Evolutionary conservation across 2,329 filamentous ascomycete species (phyloP).

Genomic region (Sporothrix variecibatus): DNA sequence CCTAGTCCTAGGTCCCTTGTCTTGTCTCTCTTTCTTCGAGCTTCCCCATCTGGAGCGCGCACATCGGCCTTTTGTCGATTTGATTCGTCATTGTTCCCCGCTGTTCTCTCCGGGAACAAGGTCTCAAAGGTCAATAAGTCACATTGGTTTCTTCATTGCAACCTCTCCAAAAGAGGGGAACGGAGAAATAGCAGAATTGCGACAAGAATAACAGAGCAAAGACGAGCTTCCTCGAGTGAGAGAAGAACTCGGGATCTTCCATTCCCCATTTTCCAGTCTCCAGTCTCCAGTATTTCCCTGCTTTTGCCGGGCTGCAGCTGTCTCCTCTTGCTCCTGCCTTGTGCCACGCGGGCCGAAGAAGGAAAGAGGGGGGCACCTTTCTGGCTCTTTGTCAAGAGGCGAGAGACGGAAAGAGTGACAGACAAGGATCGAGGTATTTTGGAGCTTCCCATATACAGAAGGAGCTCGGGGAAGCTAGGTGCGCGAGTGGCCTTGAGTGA

Average conservation of each 20-base stretch:
- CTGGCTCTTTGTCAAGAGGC: not conserved
- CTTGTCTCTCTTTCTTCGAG: not conserved
- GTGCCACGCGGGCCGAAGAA: conserved; percentile 10
- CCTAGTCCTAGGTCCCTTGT: not conserved
- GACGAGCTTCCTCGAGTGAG: not conserved
- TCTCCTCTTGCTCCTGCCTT: not conserved
- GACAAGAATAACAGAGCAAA: not conserved
- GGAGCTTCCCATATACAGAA: not conserved
- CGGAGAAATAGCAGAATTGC: not conserved
- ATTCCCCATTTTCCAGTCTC: not conserved
- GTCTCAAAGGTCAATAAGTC: not conserved
- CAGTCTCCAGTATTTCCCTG: not conserved
- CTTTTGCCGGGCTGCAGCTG: conserved; percentile 4
- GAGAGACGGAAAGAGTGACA: not conserved
- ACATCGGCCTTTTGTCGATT: not conserved
- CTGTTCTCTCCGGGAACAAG: not conserved
- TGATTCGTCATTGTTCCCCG: not conserved
- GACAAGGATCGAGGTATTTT: not conserved
- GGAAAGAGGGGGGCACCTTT: not conserved
- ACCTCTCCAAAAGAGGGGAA: conserved; percentile 16
- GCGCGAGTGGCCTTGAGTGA: not conserved
- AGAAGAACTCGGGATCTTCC: not conserved
- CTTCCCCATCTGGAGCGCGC: conserved; percentile 14
- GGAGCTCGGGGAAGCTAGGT: not conserved
- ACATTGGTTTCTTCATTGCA: conserved; percentile 2